Base-by-base conservation (phyloP, 2,329 filamentous ascomycete species). In the Verticillium tricorpus region DNA sequence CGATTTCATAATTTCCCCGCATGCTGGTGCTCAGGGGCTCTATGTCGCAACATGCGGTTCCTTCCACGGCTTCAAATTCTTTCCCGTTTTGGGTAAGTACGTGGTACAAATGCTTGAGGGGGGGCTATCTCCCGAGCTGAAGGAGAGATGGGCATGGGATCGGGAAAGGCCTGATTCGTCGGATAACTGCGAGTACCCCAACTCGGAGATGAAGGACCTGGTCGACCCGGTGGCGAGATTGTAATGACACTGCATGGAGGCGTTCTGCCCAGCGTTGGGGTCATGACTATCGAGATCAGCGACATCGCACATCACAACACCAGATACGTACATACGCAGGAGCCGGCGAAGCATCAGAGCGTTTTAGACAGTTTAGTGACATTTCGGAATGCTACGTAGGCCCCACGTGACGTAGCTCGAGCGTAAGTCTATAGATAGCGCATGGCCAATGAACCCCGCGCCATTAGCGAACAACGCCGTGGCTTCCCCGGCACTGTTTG, bases 61-160 rank as follows among this genome's bases (percentile, higher is more conserved):
- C 3, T 83, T 85, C 60, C 83, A 86, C 67, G 78, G 80, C 25
- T 85, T 78, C 73, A 85, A 86, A 45, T 63, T 63, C 22, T 35
- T 85, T 35, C 83, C 83, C 0, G 78, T 78, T 1, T 78, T 83
- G 45, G 82, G 83, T 2, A 77, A 76, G 56, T 85, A 85, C 64
- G 73, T 82, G 56, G 65, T 74, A 5, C 77, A 78, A 50, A 73
- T 74, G 81, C 71, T 67, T 61, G 81, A 80, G 66, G 80, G 72
- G 14, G 65, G 71, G 15, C 70, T 86, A 19, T 70, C 74, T 7
- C 66, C 76, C 0, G 78, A 80, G 59, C 67, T 85, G 62, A 67
- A 68, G 57, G 67, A 72, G 58, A 80, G 79, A 66, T 86, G 84
- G 83, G 81, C 82, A 5, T 86, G 83, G 83, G 85, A 89, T 70